phyloP scores from a whole-genome alignment of 139 green algal genomes.

The Closterium sp. region DNA sequence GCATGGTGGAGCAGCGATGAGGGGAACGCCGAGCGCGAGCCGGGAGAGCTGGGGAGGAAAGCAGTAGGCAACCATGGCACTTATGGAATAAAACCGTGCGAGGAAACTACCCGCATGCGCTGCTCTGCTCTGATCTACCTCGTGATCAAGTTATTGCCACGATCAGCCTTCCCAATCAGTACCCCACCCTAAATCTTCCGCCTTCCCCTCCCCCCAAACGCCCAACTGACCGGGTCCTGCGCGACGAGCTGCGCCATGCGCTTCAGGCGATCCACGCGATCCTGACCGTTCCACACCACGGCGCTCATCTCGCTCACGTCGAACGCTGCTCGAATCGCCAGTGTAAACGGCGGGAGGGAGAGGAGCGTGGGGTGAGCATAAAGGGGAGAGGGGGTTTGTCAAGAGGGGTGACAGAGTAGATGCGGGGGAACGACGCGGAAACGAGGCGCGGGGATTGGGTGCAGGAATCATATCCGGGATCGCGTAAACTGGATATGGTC shows the following conservation, averaged over 20 bases:
- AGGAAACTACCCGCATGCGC: background rate
- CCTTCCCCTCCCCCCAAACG: background rate
- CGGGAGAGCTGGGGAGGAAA: background rate
- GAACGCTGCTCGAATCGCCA: constrained; percentile 62
- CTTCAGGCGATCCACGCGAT: constrained; percentile 66
- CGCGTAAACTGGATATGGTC: too few relatives aligned
- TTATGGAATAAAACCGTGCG: too few relatives aligned
- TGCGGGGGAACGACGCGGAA: background rate
- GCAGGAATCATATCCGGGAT: background rate
- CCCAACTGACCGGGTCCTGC: constrained; percentile 10
- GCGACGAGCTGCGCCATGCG: constrained; percentile 1
- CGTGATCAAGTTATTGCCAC: background rate
- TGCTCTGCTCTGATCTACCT: background rate
- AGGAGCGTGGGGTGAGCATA: background rate
- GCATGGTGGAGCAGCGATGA: background rate
- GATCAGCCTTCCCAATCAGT: background rate
- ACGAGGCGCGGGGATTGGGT: background rate
- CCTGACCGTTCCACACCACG: constrained; percentile 69
- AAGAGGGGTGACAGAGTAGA: background rate
- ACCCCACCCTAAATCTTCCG: background rate
- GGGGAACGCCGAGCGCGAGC: background rate
- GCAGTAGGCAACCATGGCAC: background rate
- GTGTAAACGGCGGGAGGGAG: background rate
- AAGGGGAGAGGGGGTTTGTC: background rate
- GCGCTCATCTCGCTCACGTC: constrained; percentile 63